A percentile compares a stretch with the other conserved stretches of the same genome.
Conservation (phyloP, 768 basidiomycete species). For the Lyophyllum semitale region DNA sequence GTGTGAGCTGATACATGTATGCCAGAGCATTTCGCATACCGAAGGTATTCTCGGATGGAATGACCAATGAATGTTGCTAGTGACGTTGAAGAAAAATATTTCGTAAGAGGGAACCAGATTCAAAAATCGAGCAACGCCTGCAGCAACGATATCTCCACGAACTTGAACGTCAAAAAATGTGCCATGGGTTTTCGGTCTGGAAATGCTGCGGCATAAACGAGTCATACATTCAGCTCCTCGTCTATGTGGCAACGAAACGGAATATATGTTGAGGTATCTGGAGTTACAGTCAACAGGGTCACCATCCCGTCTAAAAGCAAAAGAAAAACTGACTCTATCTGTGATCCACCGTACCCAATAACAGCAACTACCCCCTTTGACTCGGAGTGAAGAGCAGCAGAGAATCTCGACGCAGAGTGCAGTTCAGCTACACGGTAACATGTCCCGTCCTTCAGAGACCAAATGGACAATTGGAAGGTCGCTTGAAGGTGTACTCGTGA, state of each 20-base stretch:
- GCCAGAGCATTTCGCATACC: slow-evolving; percentile 3
- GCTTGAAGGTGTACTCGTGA: slow-evolving; percentile 28
- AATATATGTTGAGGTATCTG: slow-evolving; percentile 22
- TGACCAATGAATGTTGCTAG: slow-evolving; percentile 17
- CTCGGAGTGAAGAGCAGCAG: slow-evolving; percentile 29
- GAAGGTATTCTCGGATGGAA: slow-evolving; percentile 5
- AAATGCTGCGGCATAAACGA: slow-evolving; percentile 12
- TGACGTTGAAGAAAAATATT: slow-evolving; percentile 32
- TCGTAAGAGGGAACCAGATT: slow-evolving; percentile 17
- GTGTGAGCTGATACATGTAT: slow-evolving; percentile 19
- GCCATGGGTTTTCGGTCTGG: slow-evolving; percentile 16
- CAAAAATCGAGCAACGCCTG: slow-evolving; percentile 20
- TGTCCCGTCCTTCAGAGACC: slow-evolving; percentile 37
- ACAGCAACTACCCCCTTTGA: slow-evolving; percentile 10
- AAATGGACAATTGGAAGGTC: slow-evolving; percentile 42
- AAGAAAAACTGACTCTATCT: slow-evolving; percentile 6
- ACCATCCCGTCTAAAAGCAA: not conserved
- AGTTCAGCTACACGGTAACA: slow-evolving; percentile 30
- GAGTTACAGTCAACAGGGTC: not conserved
- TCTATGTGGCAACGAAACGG: slow-evolving; percentile 17
- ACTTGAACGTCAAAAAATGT: slow-evolving; percentile 26
- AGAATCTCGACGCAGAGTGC: slow-evolving; percentile 31
- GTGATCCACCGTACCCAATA: slow-evolving; percentile 7
- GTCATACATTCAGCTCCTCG: slow-evolving; percentile 9
- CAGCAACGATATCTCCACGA: slow-evolving; percentile 27